phyloP scores from a whole-genome alignment of 2,329 filamentous ascomycete species.

The Juglanconis oblonga region DNA sequence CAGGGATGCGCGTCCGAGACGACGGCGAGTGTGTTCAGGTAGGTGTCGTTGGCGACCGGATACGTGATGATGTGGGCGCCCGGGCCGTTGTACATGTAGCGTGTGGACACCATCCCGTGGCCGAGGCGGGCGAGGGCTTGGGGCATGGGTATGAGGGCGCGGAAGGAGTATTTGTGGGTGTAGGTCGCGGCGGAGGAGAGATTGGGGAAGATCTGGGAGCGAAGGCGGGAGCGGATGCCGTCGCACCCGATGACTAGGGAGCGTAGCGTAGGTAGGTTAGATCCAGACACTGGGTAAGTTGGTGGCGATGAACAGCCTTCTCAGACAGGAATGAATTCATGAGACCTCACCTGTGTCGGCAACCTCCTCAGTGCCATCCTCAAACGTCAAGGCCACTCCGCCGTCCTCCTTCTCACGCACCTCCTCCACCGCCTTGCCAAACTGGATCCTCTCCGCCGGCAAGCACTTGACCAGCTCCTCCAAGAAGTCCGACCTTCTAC shows the following conservation, averaged over 20 bases:
- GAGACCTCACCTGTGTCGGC: constrained; percentile 30
- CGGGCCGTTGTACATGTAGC: constrained; percentile 56
- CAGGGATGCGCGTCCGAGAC: constrained; percentile 37
- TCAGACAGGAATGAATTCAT: not conserved
- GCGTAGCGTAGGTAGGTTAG: not conserved
- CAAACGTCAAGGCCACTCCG: constrained; percentile 27
- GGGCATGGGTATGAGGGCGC: constrained; percentile 59
- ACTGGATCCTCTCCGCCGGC: constrained; percentile 25
- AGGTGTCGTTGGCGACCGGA: constrained; percentile 53
- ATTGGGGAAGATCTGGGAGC: constrained; percentile 44
- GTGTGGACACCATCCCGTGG: constrained; percentile 43
- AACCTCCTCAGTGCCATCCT: constrained; percentile 27
- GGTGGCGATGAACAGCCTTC: too few relatives aligned
- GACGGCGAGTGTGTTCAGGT: constrained; percentile 56
- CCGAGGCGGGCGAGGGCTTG: constrained; percentile 47
- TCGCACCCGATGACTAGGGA: constrained; percentile 56
- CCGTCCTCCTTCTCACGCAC: constrained; percentile 25
- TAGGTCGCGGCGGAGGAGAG: constrained; percentile 40
- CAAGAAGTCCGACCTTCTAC: constrained; percentile 37
- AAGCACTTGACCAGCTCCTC: constrained; percentile 35
- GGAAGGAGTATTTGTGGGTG: constrained; percentile 59
- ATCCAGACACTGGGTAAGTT: not conserved
- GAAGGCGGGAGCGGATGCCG: constrained; percentile 57
- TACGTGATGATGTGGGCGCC: constrained; percentile 59
- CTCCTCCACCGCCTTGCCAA: constrained; percentile 32